A percentile compares a stretch with the other conserved stretches of the same genome.
phyloP scores from a whole-genome alignment of 2,329 filamentous ascomycete species.

The Emergomyces pasteurianus region DNA sequence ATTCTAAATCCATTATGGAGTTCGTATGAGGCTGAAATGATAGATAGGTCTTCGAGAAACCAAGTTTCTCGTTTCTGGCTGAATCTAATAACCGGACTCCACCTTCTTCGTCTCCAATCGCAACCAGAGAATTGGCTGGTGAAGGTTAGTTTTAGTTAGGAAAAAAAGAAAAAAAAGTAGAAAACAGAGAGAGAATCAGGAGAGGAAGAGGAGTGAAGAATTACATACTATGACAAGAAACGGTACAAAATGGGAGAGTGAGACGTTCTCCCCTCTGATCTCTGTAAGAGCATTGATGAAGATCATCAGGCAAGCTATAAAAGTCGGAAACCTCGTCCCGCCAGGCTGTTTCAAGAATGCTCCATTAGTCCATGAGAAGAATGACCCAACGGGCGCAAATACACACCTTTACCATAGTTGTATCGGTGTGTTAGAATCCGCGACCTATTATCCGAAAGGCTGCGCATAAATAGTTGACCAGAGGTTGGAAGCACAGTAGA shows the following conservation, averaged over 20 bases:
- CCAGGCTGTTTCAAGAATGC: slow-evolving; percentile 34
- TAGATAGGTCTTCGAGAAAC: slow-evolving; percentile 47
- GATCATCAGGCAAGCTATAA: slow-evolving; percentile 45
- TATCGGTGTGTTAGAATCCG: slow-evolving; percentile 24
- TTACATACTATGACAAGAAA: slow-evolving; percentile 51
- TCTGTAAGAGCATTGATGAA: slow-evolving; percentile 36
- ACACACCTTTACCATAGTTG: slow-evolving; percentile 28
- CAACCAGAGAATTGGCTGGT: slow-evolving; percentile 52
- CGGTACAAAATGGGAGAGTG: slow-evolving; percentile 53
- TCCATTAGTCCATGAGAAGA: slow-evolving; percentile 3
- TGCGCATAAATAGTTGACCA: slow-evolving; percentile 30
- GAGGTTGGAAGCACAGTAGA: slow-evolving; percentile 26
- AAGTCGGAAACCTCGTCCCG: slow-evolving; percentile 49
- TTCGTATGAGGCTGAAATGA: slow-evolving; percentile 55
- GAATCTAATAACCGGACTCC: slow-evolving; percentile 53
- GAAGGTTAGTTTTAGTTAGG: background rate
- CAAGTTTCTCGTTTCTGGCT: slow-evolving; percentile 34
- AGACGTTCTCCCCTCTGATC: slow-evolving; percentile 18
- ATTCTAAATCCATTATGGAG: slow-evolving; percentile 59
- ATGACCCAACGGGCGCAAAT: slow-evolving; percentile 10
- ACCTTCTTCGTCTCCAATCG: slow-evolving; percentile 59
- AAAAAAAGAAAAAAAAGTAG: slow-evolving; percentile 3
- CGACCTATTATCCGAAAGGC: slow-evolving; percentile 19
- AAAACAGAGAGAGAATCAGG: no score
- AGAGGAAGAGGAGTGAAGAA: background rate